Evolutionary conservation across 345 rosid genomes (phyloP).

Genomic region (Ricinus communis): DNA sequence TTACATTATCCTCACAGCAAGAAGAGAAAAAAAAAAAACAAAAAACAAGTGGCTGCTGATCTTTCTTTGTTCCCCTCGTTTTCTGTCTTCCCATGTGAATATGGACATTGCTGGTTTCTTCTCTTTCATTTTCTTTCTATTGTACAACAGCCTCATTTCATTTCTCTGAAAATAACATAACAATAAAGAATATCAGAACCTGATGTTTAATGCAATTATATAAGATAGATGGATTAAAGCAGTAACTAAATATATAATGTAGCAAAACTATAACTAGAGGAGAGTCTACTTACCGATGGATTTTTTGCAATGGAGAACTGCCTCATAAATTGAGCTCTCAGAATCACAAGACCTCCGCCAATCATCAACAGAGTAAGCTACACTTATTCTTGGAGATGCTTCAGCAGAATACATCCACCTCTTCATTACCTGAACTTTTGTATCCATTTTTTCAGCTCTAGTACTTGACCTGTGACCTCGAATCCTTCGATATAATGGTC

Average conservation of each 20-base stretch:
- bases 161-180: slow-evolving; percentile 37
- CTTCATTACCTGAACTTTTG: slow-evolving; percentile 34
- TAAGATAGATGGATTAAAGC: too few relatives aligned
- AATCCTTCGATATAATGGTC: slow-evolving; percentile 61
- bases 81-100: slow-evolving; percentile 35
- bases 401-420: slow-evolving; percentile 55
- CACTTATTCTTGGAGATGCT: slow-evolving; percentile 69
- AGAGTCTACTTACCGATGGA: slow-evolving; percentile 52
- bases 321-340: slow-evolving; percentile 86
- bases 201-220: slow-evolving; percentile 3
- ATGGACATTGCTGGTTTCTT: slow-evolving; percentile 21
- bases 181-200: slow-evolving; percentile 20
- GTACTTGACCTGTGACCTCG: slow-evolving; percentile 46
- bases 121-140: neutral
- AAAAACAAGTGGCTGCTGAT: slow-evolving; percentile 32
- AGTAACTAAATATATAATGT: too few relatives aligned
- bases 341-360: slow-evolving; percentile 85
- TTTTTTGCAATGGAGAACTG: slow-evolving; percentile 95
- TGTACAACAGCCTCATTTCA: slow-evolving; percentile 24
- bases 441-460: slow-evolving; percentile 34
- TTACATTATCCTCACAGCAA: slow-evolving; percentile 32
- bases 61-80: slow-evolving; percentile 26
- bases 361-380: slow-evolving; percentile 54
- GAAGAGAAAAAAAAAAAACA: slow-evolving; percentile 33
- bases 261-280: too few relatives aligned